Evolutionary conservation across 2,329 filamentous ascomycete genomes (phyloP), one percentile per base, ranked within the genome.

Genomic region (Leptoxyphium fumago): DNA sequence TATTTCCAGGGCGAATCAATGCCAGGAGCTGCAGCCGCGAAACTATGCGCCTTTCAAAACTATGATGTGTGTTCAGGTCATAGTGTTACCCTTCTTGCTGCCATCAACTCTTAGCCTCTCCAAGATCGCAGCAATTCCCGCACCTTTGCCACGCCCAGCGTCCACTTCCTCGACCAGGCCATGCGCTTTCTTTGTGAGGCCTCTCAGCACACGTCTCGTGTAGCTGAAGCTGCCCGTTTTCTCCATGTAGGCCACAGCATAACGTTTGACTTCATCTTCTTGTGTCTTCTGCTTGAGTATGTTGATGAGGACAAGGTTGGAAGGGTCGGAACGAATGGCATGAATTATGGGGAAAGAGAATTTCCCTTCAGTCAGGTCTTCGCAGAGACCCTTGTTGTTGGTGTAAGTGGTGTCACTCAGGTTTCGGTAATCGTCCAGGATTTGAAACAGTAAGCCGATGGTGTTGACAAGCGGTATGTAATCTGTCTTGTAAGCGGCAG

Each of bases 321-420:
- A 65, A 14, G 77, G 84, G 59, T 87, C 76, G 47, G 81, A 67
- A 49, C 84, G 83, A 53, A 96, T 93, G 61, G 83, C 82, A 67
- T 96, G 89, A 56, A 96, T 94, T 56, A 96, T 80, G 36, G 88
- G 87, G 61, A 95, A 95, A 21, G 82, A 89, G 68, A 95, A 95
- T 71, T 96, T 96, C 50, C 89, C 89, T 67, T 96, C 91, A 1
- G 87, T 95, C 54, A 96, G 67, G 64, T 96, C 91, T 68, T 96
- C 89, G 63, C 85, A 94, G 53, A 94, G 75, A 41, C 89, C 91
- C 68, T 96, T 96, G 64, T 94, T 89, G 50, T 82, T 71, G 32
- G 79, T 80, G 69, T 95, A 95, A 56, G 57, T 61, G 2, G 63
- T 58, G 36, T 67, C 60, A 43, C 63, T 64, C 38, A 98, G 77